Evolutionary conservation across 192 early-diverging fungal species (phyloP).

Genomic region (Oehlia diaphana): DNA sequence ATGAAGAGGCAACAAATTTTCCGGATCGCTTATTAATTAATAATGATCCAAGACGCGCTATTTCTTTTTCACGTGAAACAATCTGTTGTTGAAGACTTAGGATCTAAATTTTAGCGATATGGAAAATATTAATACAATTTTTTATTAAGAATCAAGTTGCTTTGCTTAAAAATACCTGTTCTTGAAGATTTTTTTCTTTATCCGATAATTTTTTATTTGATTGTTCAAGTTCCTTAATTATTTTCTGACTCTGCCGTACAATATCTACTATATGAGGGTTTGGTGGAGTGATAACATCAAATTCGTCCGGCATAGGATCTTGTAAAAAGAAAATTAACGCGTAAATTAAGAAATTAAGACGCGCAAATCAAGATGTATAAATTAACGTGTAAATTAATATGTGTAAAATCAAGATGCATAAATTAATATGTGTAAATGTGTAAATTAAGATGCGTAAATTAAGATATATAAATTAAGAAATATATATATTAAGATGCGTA

Average conservation of each 20-base stretch:
- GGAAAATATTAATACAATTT: no score
- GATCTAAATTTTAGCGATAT: background rate
- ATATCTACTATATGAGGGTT: slow-evolving; percentile 6
- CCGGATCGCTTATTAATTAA: background rate
- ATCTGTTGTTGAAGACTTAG: slow-evolving; percentile 13
- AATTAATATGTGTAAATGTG: no score
- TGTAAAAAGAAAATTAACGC: background rate
- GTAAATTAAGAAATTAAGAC: background rate
- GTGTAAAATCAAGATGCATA: no score
- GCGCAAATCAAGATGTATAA: no score
- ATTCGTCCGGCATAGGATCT: background rate
- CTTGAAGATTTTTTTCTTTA: slow-evolving; percentile 8
- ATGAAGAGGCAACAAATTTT: background rate
- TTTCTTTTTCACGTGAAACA: slow-evolving; percentile 25
- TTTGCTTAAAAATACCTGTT: background rate
- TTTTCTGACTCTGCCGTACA: background rate
- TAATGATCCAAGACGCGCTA: slow-evolving; percentile 9
- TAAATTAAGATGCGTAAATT: background rate
- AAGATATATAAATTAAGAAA: no score
- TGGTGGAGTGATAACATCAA: background rate
- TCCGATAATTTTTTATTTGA: slow-evolving; percentile 7
- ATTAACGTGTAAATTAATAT: no score
- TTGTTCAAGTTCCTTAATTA: background rate
- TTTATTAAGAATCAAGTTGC: no score
- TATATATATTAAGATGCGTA: background rate